Base-by-base conservation (phyloP, 2,329 filamentous ascomycete genomes). In the Pezicula rhizophila region DNA sequence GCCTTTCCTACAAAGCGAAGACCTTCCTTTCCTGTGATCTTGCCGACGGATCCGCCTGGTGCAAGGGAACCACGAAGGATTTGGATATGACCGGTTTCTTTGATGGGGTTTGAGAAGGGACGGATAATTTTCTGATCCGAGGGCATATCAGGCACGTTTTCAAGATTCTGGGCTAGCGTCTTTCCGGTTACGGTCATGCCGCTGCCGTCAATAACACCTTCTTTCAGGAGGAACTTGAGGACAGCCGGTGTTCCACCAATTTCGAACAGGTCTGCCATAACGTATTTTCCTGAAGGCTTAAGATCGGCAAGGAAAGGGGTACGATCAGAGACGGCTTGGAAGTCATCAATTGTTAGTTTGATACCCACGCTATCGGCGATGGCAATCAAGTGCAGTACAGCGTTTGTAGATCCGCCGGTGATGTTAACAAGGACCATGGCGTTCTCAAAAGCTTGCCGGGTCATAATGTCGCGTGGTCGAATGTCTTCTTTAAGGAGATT, bases 381-480 rank as follows among this genome's bases (percentile, higher is more conserved):
- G 61, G 88, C 88, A 63, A 93, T 88, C 42, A 93, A 70, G 67
- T 93, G 88, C 41, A 93, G 79, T 33, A 93, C 88, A 35, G 88
- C 88, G 67, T 93, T 93, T 56, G 88, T 93, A 62, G 86, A 90
- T 54, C 88, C 88, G 47, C 88, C 88, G 3, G 89, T 87, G 59
- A 92, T 85, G 65, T 84, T 91, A 55, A 90, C 83, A 23, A 92
- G 75, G 8, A 87, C 78, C 86, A 93, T 92, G 62, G 88, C 88
- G 64, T 92, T 85, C 70, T 92, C 87, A 58, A 93, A 91, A 7
- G 88, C 86, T 64, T 87, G 74, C 48, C 87, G 81, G 8, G 87
- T 92, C 66, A 93, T 73, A 66, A 92, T 88, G 60, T 93, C 88
- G 45, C 76, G 76, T 8, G 88, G 88, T 50, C 81, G 77, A 58